phyloP scores from a whole-genome alignment of 2,329 filamentous ascomycete genomes.

The Paraphoma chrysanthemicola region DNA sequence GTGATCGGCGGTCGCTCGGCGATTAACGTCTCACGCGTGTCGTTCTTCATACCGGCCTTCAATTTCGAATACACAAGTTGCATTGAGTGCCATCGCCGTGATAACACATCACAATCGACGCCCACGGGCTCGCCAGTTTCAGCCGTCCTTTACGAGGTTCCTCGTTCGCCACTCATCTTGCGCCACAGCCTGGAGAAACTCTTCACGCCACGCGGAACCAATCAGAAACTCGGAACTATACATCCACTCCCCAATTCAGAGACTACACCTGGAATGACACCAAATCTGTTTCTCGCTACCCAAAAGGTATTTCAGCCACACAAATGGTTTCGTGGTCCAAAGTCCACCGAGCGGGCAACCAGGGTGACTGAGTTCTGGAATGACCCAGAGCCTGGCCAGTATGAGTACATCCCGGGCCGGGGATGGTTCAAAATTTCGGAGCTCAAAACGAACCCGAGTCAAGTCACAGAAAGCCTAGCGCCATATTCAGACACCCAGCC shows the following conservation, averaged over 20 bases:
- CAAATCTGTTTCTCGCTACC: slow-evolving; percentile 59
- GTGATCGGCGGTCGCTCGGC: slow-evolving; percentile 29
- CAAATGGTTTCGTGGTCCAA: slow-evolving; percentile 56
- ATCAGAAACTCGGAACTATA: too few species aligned
- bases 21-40: slow-evolving; percentile 18
- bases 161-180: too few species aligned
- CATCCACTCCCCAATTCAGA: background rate
- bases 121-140: too few species aligned
- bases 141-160: too few species aligned
- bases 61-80: slow-evolving; percentile 12
- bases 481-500: background rate
- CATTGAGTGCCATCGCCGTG: slow-evolving; percentile 3
- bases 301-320: slow-evolving; percentile 56
- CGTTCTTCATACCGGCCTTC: slow-evolving; percentile 16
- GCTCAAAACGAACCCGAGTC: slow-evolving; percentile 36
- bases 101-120: too few species aligned
- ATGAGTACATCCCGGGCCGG: slow-evolving; percentile 58
- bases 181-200: too few species aligned
- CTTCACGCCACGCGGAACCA: too few species aligned
- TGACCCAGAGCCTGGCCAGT: slow-evolving; percentile 56
- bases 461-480: slow-evolving; percentile 13
- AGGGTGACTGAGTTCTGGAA: slow-evolving; percentile 56
- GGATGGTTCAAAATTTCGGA: slow-evolving; percentile 59
- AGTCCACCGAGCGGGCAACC: slow-evolving; percentile 45
- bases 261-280: slow-evolving; percentile 51